Evolutionary conservation across 768 basidiomycete species (phyloP).

Genomic region (Podaxis sp.): DNA sequence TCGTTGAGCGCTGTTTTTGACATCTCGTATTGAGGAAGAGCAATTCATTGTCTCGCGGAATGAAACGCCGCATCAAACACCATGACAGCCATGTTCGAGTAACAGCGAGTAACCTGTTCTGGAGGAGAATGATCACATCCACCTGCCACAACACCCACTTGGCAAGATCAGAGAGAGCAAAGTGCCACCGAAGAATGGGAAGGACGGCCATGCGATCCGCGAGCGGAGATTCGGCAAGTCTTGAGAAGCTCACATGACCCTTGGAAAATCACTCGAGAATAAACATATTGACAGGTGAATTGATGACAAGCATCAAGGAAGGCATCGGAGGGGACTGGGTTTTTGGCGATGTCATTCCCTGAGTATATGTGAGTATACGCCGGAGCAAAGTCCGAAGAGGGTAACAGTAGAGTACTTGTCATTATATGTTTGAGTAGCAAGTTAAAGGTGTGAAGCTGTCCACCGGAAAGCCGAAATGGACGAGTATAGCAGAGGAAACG

Average conservation of each 20-base stretch:
- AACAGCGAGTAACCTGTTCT: too few species aligned
- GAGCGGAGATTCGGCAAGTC: too few species aligned
- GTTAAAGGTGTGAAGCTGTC: background rate
- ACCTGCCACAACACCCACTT: too few species aligned
- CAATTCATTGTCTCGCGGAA: background rate
- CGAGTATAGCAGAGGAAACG: background rate
- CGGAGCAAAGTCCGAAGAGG: background rate
- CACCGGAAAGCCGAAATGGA: background rate
- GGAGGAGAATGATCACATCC: too few species aligned
- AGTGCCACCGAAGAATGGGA: too few species aligned
- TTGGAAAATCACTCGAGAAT: too few species aligned
- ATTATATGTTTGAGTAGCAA: background rate
- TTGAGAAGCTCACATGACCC: too few species aligned
- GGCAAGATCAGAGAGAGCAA: too few species aligned
- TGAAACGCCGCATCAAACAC: background rate
- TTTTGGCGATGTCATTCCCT: background rate
- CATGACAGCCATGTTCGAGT: background rate
- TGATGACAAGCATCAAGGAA: too few species aligned
- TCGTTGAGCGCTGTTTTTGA: background rate
- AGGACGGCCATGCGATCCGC: too few species aligned
- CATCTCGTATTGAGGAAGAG: background rate
- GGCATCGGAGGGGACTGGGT: too few species aligned
- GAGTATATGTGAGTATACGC: background rate
- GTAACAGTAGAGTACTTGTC: background rate
- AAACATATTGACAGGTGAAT: too few species aligned